Conservation (phyloP, 352 stramenopile species). For the Pythium utonaiense region DNA sequence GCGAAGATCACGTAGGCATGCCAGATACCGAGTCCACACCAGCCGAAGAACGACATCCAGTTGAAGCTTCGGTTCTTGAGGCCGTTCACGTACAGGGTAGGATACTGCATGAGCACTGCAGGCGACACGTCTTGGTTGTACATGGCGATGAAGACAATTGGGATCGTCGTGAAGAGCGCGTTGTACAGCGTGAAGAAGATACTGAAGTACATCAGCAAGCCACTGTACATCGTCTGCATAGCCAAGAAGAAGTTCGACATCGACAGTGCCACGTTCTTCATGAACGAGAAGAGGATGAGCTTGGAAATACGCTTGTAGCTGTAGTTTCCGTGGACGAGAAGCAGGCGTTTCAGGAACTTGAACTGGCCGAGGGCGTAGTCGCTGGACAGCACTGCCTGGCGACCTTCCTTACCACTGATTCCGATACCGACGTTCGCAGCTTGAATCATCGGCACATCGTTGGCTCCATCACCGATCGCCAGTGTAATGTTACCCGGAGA, state of each 20-base stretch:
- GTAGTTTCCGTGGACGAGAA: slow-evolving; percentile 88
- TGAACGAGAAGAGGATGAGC: slow-evolving; percentile 87
- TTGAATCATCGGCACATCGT: slow-evolving; percentile 89
- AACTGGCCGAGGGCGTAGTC: slow-evolving; percentile 86
- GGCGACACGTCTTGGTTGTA: slow-evolving; percentile 90
- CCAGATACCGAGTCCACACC: slow-evolving; percentile 82
- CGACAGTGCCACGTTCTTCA: slow-evolving; percentile 87
- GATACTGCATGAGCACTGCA: slow-evolving; percentile 87
- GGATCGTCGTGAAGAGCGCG: slow-evolving; percentile 86
- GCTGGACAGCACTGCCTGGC: slow-evolving; percentile 80
- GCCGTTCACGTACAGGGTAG: slow-evolving; percentile 85
- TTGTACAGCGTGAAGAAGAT: slow-evolving; percentile 91
- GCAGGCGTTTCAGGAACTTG: slow-evolving; percentile 71
- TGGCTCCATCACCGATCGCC: slow-evolving; percentile 82
- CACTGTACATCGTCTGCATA: slow-evolving; percentile 83
- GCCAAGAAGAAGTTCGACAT: slow-evolving; percentile 85
- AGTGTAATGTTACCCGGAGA: slow-evolving; percentile 85
- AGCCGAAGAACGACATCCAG: slow-evolving; percentile 85
- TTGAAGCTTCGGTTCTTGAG: slow-evolving; percentile 89
- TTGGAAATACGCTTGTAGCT: slow-evolving; percentile 90
- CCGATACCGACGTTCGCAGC: slow-evolving; percentile 81
- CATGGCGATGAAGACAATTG: slow-evolving; percentile 88
- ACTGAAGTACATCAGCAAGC: slow-evolving; percentile 86
- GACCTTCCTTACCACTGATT: slow-evolving; percentile 85
- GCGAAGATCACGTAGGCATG: slow-evolving; percentile 86